phyloP scores from a whole-genome alignment of 768 basidiomycete species.

The Hemileccinum impolitum region DNA sequence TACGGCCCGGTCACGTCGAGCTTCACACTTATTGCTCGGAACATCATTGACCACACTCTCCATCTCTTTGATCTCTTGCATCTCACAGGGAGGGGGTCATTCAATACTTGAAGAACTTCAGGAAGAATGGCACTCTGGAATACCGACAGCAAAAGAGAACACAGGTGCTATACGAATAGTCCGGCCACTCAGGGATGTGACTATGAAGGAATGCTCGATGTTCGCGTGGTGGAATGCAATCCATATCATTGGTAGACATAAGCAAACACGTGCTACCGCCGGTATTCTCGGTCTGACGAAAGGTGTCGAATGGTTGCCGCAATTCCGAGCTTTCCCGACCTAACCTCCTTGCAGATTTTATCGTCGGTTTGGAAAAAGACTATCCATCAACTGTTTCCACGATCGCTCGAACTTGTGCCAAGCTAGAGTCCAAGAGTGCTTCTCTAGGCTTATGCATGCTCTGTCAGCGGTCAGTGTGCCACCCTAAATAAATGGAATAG shows the following conservation, averaged over 20 bases:
- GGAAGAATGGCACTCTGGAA: constrained; percentile 60
- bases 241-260: constrained; percentile 48
- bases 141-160: constrained; percentile 4
- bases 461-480: constrained; percentile 54
- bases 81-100: constrained; percentile 76
- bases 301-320: constrained; percentile 41
- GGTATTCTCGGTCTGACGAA: constrained; percentile 67
- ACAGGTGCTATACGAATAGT: constrained; percentile 44
- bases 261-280: constrained; percentile 43
- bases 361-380: constrained; percentile 73
- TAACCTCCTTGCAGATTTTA: constrained; percentile 54
- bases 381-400: constrained; percentile 87
- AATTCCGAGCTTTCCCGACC: background rate
- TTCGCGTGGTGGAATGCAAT: constrained; percentile 75
- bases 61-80: constrained; percentile 66
- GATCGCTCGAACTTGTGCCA: constrained; percentile 75
- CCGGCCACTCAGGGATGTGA: constrained; percentile 68
- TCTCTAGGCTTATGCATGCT: constrained; percentile 51
- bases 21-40: constrained; percentile 79
- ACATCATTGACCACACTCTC: constrained; percentile 78
- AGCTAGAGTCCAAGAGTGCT: constrained; percentile 64
- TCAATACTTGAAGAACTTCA: constrained; percentile 62
- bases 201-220: constrained; percentile 74
- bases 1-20: constrained; percentile 51
- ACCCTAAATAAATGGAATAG: background rate